Conservation (phyloP, 768 basidiomycete species). For the Gyrodon lividus region DNA sequence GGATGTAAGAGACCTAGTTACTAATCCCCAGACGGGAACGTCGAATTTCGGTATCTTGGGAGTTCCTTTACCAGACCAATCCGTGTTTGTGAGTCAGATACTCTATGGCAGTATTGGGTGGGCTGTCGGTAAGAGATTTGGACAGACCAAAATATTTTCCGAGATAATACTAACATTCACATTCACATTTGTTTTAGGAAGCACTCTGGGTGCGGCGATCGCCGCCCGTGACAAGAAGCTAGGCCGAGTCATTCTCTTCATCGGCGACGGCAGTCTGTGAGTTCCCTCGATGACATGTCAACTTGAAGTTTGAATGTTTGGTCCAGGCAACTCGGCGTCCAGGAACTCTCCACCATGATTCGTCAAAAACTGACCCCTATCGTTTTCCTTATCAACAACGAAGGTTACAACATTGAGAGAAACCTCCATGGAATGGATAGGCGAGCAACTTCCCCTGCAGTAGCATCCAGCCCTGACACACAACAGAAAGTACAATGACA, state of each 20-base stretch:
- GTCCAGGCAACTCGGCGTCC: slow-evolving; percentile 71
- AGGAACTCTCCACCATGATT: slow-evolving; percentile 86
- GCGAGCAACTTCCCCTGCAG: slow-evolving; percentile 24
- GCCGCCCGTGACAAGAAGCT: slow-evolving; percentile 66
- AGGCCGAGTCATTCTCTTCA: slow-evolving; percentile 75
- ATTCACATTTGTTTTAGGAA: slow-evolving; percentile 36
- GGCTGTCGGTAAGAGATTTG: slow-evolving; percentile 59
- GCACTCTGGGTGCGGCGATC: slow-evolving; percentile 74
- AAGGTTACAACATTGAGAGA: slow-evolving; percentile 86
- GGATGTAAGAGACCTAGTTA: not conserved
- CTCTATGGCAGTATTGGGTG: slow-evolving; percentile 94
- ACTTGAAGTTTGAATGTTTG: slow-evolving; percentile 5
- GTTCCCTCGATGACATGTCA: slow-evolving; percentile 22
- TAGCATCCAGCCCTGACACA: not conserved
- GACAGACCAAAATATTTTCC: not conserved
- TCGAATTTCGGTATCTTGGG: slow-evolving; percentile 85
- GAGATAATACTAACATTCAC: not conserved
- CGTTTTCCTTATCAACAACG: slow-evolving; percentile 80
- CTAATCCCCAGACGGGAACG: slow-evolving; percentile 45
- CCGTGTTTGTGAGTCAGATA: slow-evolving; percentile 70
- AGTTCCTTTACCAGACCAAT: slow-evolving; percentile 70
- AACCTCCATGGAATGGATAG: slow-evolving; percentile 64
- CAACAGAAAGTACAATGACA: slow-evolving; percentile 79
- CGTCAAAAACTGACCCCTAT: slow-evolving; percentile 71
- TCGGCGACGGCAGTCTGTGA: slow-evolving; percentile 82